Evolutionary conservation across 208 protist species (phyloP).

Genomic region (Leptomonas seymouri): DNA sequence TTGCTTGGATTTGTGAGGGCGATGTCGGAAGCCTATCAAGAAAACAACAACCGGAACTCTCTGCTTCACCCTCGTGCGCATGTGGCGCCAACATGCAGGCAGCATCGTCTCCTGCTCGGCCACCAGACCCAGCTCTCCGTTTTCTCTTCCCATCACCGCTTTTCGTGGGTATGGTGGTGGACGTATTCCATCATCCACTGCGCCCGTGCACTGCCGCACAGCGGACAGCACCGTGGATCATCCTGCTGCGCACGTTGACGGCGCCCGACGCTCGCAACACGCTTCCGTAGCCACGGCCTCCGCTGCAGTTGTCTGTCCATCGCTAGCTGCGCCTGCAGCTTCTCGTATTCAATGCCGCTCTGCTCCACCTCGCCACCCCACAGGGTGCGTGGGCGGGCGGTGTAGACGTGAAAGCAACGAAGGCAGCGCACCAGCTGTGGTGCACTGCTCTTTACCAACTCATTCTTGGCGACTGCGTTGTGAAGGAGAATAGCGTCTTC

Average conservation of each 20-base stretch:
- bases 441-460: slow-evolving; percentile 66
- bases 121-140: background rate
- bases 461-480: slow-evolving; percentile 51
- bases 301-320: slow-evolving; percentile 24
- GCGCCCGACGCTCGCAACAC: slow-evolving; percentile 49
- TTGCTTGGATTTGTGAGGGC: no score
- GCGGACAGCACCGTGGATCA: slow-evolving; percentile 57
- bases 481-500: slow-evolving; percentile 62
- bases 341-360: slow-evolving; percentile 63
- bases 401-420: slow-evolving; percentile 83
- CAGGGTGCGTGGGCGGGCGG: slow-evolving; percentile 63
- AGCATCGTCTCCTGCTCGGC: no score
- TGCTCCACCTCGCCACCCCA: slow-evolving; percentile 67
- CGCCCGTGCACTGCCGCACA: slow-evolving; percentile 62
- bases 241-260: slow-evolving; percentile 27
- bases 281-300: slow-evolving; percentile 40
- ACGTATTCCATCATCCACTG: slow-evolving; percentile 91
- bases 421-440: slow-evolving; percentile 74
- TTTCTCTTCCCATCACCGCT: slow-evolving; percentile 4
- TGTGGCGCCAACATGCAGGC: no score
- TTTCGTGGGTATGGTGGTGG: slow-evolving; percentile 73
- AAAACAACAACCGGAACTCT: no score
- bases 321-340: slow-evolving; percentile 37
- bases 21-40: no score
- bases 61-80: no score